Evolutionary conservation across 2,329 filamentous ascomycete species (phyloP).

Genomic region (Xylariales sp.): DNA sequence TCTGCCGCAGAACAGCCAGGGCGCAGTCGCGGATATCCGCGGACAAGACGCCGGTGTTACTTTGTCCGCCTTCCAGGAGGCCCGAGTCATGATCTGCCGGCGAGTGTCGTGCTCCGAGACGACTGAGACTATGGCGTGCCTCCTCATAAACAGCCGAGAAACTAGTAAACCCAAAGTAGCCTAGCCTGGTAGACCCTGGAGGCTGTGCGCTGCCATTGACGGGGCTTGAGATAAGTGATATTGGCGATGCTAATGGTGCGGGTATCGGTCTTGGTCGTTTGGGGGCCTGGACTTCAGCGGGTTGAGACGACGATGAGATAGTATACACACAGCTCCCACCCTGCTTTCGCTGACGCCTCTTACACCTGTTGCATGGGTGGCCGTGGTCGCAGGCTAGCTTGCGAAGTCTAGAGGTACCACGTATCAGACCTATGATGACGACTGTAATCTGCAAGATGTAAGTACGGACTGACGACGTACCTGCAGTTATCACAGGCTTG

Average conservation of each 20-base stretch:
- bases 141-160: constrained; percentile 21
- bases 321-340: constrained; percentile 34
- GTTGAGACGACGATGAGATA: constrained; percentile 11
- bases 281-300: neutral
- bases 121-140: neutral
- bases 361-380: neutral
- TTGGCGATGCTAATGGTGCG: constrained; percentile 2
- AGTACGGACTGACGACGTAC: too few relatives aligned
- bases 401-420: too few relatives aligned
- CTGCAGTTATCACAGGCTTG: too few relatives aligned
- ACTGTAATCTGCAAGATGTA: too few relatives aligned
- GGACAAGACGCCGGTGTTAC: too few relatives aligned
- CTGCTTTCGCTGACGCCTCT: neutral
- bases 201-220: neutral
- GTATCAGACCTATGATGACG: too few relatives aligned
- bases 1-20: neutral
- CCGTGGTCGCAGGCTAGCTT: neutral
- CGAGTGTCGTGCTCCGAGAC: neutral
- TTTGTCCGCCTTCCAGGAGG: too few relatives aligned
- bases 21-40: constrained; percentile 11
- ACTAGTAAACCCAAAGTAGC: constrained; percentile 42
- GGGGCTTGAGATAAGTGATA: neutral
- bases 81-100: neutral
- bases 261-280: constrained; percentile 1
- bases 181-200: constrained; percentile 12